Evolutionary conservation across 2,329 filamentous ascomycete genomes (phyloP), one percentile per base, ranked within the genome.

Genomic region (Huntiella abstrusa): DNA sequence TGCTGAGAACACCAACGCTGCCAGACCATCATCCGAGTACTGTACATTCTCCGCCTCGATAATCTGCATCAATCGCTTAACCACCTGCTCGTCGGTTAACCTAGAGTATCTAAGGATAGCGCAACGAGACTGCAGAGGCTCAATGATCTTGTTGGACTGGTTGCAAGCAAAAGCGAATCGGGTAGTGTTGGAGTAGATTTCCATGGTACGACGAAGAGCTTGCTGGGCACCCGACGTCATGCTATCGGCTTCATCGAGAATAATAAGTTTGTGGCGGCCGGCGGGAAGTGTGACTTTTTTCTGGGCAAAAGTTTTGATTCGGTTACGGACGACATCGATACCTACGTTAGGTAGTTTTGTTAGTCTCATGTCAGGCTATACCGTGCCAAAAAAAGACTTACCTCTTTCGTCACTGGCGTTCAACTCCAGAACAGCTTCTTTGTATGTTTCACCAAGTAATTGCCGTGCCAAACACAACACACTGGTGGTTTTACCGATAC

Each of bases 121-220:
- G 60, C 91, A 98, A 56, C 91, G 77, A 13, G 87, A 95, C 62
- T 98, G 91, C 44, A 98, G 70, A n/a, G 91, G 91, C 62, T 98
- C 91, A 61, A 98, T 98, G 59, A 98, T 96, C 65, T 96, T 98
- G 68, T 96, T 98, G 52, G 83, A 91, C 66, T 94, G 85, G 62
- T 98, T 98, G 69, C 91, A 98, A 2, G 91, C 91, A 57, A 98
- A 98, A 0, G 91, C 91, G 58, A 98, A 98, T 49, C 91, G 75
- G 2, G 91, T 98, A 1, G 91, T 98, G 52, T 86, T 80, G 37
- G 85, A 92, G 66, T 96, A 96, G 44, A 96, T 98, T 62, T 98
- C 91, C 91, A 98, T 98, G 0, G 91, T 98, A 52, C 91, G 73
- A 54, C 91, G 76, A 33, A 98, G 72, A 15, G 91, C 91, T 64